Percentiles rank a stretch among this genome's conserved stretches.
Evolutionary conservation across 495 filamentous ascomycete species (phyloP).

Genomic region (Daldinia concentrica): DNA sequence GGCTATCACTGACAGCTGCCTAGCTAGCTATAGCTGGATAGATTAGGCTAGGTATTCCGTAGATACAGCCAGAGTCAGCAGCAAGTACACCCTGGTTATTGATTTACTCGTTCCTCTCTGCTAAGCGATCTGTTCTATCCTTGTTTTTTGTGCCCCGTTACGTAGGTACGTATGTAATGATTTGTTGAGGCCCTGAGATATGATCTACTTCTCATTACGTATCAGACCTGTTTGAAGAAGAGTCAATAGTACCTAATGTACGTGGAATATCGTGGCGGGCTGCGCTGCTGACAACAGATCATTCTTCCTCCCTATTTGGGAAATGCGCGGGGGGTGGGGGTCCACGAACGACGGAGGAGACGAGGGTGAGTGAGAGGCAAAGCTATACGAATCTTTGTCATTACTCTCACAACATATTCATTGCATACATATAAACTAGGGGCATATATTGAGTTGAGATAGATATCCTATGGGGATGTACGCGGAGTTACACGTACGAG

Average conservation of each 20-base stretch:
- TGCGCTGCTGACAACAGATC: constrained; percentile 1
- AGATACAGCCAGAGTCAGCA: constrained; percentile 15
- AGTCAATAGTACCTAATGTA: not conserved
- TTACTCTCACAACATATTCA: not conserved
- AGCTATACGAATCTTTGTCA: not conserved
- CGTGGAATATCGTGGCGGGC: not conserved
- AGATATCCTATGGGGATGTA: not conserved
- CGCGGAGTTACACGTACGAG: not conserved
- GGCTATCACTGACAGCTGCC: constrained; percentile 40
- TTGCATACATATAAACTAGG: not conserved
- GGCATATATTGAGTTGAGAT: not conserved
- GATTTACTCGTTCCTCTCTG: not conserved
- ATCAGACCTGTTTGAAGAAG: not conserved
- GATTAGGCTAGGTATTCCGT: constrained; percentile 26
- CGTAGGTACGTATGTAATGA: not conserved
- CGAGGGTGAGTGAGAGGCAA: not conserved
- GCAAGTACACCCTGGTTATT: constrained; percentile 1
- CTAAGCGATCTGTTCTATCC: not conserved
- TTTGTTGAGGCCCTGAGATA: constrained; percentile 3
- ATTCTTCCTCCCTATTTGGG: constrained; percentile 41
- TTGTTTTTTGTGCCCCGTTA: not conserved
- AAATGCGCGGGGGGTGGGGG: constrained; percentile 41
- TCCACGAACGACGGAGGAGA: not conserved
- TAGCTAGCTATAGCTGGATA: constrained; percentile 44
- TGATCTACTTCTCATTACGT: constrained; percentile 1